Evolutionary conservation across 352 stramenopile species (phyloP).

Genomic region (Phytopythium oedochilum): DNA sequence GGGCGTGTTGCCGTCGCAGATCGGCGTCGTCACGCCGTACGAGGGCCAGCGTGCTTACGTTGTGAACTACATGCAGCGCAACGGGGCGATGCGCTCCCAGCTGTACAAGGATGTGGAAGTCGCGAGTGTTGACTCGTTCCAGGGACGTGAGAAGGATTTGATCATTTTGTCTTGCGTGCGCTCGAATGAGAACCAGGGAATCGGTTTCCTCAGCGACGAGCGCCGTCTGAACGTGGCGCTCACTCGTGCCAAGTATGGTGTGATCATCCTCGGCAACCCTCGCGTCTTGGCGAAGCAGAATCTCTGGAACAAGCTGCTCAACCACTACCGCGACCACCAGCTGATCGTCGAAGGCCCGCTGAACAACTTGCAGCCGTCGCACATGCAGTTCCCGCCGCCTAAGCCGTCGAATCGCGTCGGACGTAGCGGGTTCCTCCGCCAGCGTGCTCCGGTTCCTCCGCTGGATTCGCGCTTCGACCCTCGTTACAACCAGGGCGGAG

Average conservation of each 20-base stretch:
- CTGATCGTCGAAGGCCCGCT: slow-evolving; percentile 95
- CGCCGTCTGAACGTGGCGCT: slow-evolving; percentile 99
- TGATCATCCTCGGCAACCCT: slow-evolving; percentile 98
- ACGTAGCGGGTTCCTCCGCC: slow-evolving; percentile 29
- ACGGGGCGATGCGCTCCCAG: slow-evolving; percentile 90
- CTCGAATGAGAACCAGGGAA: slow-evolving; percentile 98
- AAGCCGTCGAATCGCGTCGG: slow-evolving; percentile 36
- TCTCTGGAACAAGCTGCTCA: slow-evolving; percentile 96
- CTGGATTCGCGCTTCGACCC: slow-evolving; percentile 85
- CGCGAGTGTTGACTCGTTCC: slow-evolving; percentile 98
- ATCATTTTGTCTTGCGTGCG: slow-evolving; percentile 98
- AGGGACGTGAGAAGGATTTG: slow-evolving; percentile 99
- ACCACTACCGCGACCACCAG: slow-evolving; percentile 97
- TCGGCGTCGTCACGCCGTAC: slow-evolving; percentile 98
- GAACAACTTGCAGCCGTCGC: slow-evolving; percentile 95
- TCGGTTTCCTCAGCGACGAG: slow-evolving; percentile 98
- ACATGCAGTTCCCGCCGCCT: slow-evolving; percentile 95
- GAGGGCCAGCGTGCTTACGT: slow-evolving; percentile 98
- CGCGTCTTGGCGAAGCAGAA: slow-evolving; percentile 96
- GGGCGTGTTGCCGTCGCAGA: slow-evolving; percentile 89
- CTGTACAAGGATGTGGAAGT: slow-evolving; percentile 99
- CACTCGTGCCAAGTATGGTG: slow-evolving; percentile 97
- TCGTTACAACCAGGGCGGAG: slow-evolving; percentile 56
- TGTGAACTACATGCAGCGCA: slow-evolving; percentile 97
- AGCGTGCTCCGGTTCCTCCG: slow-evolving; percentile 53